Base-by-base conservation (phyloP, 2,329 filamentous ascomycete species). In the Neofusicoccum umdonicola region DNA sequence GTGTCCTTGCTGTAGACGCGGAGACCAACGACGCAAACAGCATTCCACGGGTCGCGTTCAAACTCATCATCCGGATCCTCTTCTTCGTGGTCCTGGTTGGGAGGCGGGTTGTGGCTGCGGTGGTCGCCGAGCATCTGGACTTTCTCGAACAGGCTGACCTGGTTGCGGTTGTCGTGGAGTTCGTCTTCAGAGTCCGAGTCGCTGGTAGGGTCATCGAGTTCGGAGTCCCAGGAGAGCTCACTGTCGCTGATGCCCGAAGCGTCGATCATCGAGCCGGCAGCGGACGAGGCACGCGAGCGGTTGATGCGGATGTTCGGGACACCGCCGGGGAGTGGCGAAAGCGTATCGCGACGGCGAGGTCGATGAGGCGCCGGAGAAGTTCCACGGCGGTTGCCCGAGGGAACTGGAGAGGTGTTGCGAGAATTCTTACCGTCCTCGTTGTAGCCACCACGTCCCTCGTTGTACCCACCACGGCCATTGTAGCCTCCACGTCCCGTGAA, bases 21-120 rank as follows among this genome's bases (percentile, higher is more conserved):
- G 35, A 88, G 72, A 0, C 86, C 86, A 4, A 88, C 80, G 15
- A 88, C 84, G 66, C 84, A 86, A 0, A 87, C 80, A 0, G 86
- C 86, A 69, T 87, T 87, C 86, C 86, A 88, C 0, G 84, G 84
- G 66, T 84, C 81, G 17, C 78, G 76, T 47, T 76, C 78, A 61
- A 82, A 81, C 41, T 82, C 77, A 34, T 79, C 78, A 50, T 79
- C 75, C 1, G 78, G 77, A 2, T 70, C 70, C n/a, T 68, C 66
- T 6, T 56, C 66, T 4, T 56, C 72, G 6, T 74, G 64, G 34
- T n/a, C 54, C 15, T 64, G 45, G 34, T 52, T 12, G 45, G 44
- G 35, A 9, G 45, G 12, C 1, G 2, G 27, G 13, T 42, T 17
- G 19, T n/a, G 34, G 11, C 19, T 27, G 6, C 39, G 41, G 50